Evolutionary conservation across 2,329 filamentous ascomycete species (phyloP).

Genomic region (Venturia carpophila): DNA sequence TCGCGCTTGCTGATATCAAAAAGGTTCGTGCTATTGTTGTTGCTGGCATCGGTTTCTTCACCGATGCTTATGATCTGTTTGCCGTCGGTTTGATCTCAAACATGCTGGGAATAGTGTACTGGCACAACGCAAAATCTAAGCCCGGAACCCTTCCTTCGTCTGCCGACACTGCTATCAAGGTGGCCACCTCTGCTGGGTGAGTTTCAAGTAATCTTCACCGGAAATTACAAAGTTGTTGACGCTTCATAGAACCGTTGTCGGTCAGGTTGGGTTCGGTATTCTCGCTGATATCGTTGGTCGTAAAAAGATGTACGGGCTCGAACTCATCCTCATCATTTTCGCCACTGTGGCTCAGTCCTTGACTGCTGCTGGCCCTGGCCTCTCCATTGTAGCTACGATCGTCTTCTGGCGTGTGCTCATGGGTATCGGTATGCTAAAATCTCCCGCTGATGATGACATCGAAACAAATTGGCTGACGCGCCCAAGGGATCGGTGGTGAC

Average conservation of each 20-base stretch:
- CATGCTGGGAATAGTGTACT: slow-evolving; percentile 76
- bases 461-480: not conserved
- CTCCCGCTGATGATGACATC: not conserved
- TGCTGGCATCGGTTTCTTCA: slow-evolving; percentile 82
- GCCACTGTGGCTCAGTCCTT: slow-evolving; percentile 34
- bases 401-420: slow-evolving; percentile 36
- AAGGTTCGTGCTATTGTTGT: slow-evolving; percentile 61
- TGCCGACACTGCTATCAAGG: slow-evolving; percentile 76
- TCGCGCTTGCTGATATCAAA: too few relatives aligned
- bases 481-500: slow-evolving; percentile 52
- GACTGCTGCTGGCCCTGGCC: slow-evolving; percentile 29
- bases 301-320: slow-evolving; percentile 25
- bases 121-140: slow-evolving; percentile 30
- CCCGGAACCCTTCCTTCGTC: slow-evolving; percentile 50
- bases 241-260: slow-evolving; percentile 63
- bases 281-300: slow-evolving; percentile 24
- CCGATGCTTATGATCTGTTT: slow-evolving; percentile 66
- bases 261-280: slow-evolving; percentile 72
- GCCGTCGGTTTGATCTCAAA: slow-evolving; percentile 63
- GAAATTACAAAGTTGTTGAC: not conserved
- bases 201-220: not conserved
- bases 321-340: slow-evolving; percentile 33
- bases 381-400: slow-evolving; percentile 33
- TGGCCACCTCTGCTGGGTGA: slow-evolving; percentile 59
- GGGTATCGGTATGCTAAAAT: slow-evolving; percentile 23